Conservation (phyloP, 768 basidiomycete species). For the Macrocybe gigantea region DNA sequence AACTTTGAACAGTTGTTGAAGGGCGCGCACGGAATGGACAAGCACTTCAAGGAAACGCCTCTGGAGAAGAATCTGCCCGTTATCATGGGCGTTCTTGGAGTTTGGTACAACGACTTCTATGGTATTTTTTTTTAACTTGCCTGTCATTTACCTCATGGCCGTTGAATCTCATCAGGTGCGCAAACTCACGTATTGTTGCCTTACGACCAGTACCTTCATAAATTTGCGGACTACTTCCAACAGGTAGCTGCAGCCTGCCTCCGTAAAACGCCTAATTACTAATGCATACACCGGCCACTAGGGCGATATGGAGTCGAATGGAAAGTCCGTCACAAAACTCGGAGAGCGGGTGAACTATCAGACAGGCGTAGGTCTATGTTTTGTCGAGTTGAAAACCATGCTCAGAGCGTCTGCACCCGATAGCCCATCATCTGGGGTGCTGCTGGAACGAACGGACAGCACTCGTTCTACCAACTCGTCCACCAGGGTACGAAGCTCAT, state of each 20-base stretch:
- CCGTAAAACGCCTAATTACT: not conserved
- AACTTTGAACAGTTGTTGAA: conserved; percentile 87
- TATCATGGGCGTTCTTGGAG: conserved; percentile 79
- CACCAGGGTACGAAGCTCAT: conserved; percentile 93
- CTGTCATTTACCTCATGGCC: too few species aligned
- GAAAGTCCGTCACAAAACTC: conserved; percentile 92
- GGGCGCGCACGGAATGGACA: conserved; percentile 97
- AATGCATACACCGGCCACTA: conserved; percentile 13
- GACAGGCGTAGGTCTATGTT: conserved; percentile 68
- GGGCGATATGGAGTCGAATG: conserved; percentile 99
- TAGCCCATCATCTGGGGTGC: conserved; percentile 99
- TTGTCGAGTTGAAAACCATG: conserved; percentile 2
- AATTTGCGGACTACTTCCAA: conserved; percentile 99
- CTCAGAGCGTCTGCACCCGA: not conserved
- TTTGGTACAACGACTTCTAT: conserved; percentile 99
- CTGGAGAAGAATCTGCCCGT: conserved; percentile 91
- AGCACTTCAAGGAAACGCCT: conserved; percentile 87
- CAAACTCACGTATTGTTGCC: conserved; percentile 95
- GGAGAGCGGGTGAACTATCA: conserved; percentile 93
- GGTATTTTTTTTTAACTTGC: conserved; percentile 28
- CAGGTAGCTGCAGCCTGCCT: conserved; percentile 40
- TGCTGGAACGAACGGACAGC: conserved; percentile 96
- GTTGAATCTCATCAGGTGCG: conserved; percentile 41
- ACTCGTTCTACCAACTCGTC: conserved; percentile 98
- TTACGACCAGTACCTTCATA: conserved; percentile 98